Conservation (phyloP, 208 protist genomes). For the Trichomonas gallinae region DNA sequence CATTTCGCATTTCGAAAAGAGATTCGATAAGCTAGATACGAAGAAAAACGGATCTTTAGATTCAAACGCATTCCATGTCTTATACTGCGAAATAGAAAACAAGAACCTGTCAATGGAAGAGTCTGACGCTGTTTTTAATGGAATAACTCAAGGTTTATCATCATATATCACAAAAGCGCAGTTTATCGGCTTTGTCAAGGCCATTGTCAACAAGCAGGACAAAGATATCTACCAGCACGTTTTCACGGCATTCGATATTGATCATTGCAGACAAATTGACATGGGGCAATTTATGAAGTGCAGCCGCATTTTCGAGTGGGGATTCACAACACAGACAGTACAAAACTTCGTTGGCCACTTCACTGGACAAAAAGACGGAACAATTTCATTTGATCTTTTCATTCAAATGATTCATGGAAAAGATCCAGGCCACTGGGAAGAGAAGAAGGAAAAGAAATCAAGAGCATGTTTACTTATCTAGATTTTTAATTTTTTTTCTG, state of each 20-base stretch:
- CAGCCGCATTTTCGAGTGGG: not conserved
- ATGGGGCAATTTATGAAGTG: not conserved
- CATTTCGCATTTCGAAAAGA: not conserved
- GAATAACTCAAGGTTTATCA: not conserved
- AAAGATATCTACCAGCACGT: not conserved
- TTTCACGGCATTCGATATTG: not conserved
- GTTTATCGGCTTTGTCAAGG: not conserved
- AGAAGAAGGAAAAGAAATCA: too few species aligned
- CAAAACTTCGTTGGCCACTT: not conserved
- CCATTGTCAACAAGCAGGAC: not conserved
- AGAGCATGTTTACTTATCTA: too few species aligned
- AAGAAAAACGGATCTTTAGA: not conserved
- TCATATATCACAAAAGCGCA: not conserved
- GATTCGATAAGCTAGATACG: not conserved
- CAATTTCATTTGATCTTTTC: not conserved
- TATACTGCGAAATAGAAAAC: not conserved
- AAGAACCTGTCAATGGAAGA: not conserved
- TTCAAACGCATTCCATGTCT: not conserved
- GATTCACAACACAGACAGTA: not conserved
- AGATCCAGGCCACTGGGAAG: not conserved
- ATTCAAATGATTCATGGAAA: not conserved
- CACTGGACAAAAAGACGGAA: not conserved
- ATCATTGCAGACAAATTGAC: not conserved
- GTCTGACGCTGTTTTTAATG: not conserved
- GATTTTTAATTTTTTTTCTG: too few species aligned